Conservation (phyloP, 2,329 filamentous ascomycete genomes). For the Diaporthe citrichinensis region DNA sequence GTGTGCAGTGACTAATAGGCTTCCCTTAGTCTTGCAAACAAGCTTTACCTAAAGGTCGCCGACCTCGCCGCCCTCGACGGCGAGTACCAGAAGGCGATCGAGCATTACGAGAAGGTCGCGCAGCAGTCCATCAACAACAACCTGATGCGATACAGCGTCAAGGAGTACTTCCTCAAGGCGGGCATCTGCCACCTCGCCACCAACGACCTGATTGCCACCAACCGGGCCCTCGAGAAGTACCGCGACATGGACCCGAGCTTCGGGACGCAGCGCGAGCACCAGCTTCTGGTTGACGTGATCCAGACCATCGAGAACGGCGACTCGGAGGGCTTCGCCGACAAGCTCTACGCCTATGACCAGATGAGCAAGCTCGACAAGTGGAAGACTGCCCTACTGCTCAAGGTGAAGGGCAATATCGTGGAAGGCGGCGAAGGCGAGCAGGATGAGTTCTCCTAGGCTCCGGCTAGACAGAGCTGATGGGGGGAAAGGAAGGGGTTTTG, state of each 20-base stretch:
- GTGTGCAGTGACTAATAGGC: background rate
- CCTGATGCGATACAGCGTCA: conserved; percentile 93
- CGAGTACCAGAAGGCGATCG: conserved; percentile 88
- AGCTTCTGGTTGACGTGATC: conserved; percentile 83
- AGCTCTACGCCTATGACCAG: conserved; percentile 90
- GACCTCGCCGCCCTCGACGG: conserved; percentile 86
- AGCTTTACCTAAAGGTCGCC: conserved; percentile 92
- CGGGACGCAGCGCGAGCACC: conserved; percentile 81
- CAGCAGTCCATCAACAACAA: conserved; percentile 86
- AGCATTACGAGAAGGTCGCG: conserved; percentile 87
- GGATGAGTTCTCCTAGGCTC: conserved; percentile 53
- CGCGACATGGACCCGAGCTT: conserved; percentile 85
- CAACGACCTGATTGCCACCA: conserved; percentile 82
- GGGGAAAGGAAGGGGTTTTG: background rate
- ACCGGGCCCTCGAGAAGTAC: conserved; percentile 86
- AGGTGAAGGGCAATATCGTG: conserved; percentile 88
- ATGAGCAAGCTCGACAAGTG: conserved; percentile 95
- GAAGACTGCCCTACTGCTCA: conserved; percentile 90
- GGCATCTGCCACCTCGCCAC: conserved; percentile 88
- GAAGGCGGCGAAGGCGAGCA: conserved; percentile 49
- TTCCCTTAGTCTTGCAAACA: conserved; percentile 82
- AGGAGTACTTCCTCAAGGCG: conserved; percentile 95
- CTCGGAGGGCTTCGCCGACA: conserved; percentile 86
- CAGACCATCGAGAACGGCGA: conserved; percentile 83
- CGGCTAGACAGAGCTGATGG: background rate